Percentiles rank a stretch among this genome's conserved stretches.
These are phyloP conservation scores for Jatropha multifida DNA, from an alignment of 441 rosid species.

Conservation along the genomic window DNA sequence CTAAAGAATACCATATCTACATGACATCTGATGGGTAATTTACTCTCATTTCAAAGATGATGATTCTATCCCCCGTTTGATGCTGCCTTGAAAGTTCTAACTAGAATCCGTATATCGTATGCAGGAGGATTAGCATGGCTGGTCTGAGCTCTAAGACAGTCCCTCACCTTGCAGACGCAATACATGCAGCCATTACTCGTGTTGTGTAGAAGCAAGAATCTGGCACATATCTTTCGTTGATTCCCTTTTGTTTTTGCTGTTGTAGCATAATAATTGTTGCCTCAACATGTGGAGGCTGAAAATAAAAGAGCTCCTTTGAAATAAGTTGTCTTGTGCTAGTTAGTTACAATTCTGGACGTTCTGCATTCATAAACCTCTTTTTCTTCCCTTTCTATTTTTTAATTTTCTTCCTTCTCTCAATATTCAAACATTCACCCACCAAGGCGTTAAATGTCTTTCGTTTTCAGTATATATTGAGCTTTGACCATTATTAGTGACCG, in stretches of 20 bases:
- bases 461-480: too few species aligned
- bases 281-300: neutral
- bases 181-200: constrained; percentile 68
- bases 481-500: too few species aligned
- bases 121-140: constrained; percentile 99
- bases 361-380: too few species aligned
- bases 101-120: neutral
- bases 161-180: constrained; percentile 81
- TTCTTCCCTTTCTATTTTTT: too few species aligned
- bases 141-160: constrained; percentile 86
- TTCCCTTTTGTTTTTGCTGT: constrained; percentile 2
- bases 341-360: neutral
- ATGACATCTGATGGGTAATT: constrained; percentile 94
- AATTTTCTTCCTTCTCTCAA: too few species aligned
- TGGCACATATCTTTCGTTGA: neutral
- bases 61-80: too few species aligned
- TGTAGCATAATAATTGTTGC: constrained; percentile 15
- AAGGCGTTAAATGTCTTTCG: too few species aligned
- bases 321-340: neutral
- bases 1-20: constrained; percentile 82
- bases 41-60: neutral
- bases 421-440: too few species aligned
- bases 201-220: constrained; percentile 12
- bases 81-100: neutral
- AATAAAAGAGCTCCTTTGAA: constrained; percentile 2